phyloP scores from a whole-genome alignment of 441 rosid species.

The Brassica balearica region DNA sequence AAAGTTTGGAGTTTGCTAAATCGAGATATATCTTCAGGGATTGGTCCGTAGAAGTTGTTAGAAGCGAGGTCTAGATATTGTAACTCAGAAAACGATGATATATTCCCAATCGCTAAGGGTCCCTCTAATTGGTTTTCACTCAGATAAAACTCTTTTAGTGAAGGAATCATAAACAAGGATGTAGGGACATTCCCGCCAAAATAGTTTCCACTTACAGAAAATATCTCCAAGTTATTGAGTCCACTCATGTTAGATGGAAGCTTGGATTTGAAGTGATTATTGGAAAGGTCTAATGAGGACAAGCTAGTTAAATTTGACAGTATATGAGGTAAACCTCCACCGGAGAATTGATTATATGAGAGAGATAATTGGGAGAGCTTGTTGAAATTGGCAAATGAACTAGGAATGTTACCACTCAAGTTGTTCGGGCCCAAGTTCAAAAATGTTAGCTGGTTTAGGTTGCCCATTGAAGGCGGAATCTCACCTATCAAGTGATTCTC shows the following conservation, averaged over 20 bases:
- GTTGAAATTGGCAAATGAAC: background rate
- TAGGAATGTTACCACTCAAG: constrained; percentile 6
- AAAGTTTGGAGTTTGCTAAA: background rate
- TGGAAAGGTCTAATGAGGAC: background rate
- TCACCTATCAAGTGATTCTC: background rate
- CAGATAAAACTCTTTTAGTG: background rate
- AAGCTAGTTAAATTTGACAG: background rate
- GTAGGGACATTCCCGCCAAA: background rate
- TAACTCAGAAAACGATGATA: background rate
- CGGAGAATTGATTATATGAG: background rate
- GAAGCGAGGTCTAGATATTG: background rate
- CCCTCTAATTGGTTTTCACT: background rate
- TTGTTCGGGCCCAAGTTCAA: background rate
- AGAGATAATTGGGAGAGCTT: background rate
- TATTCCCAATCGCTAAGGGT: constrained; percentile 12
- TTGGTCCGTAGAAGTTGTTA: background rate
- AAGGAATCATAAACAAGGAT: constrained; percentile 9
- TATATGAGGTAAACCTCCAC: background rate
- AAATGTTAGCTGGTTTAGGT: constrained; percentile 1
- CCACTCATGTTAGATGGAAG: background rate
- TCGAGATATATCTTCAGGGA: background rate
- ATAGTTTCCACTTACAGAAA: background rate
- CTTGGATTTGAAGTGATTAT: background rate
- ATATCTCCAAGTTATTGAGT: background rate
- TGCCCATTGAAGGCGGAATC: constrained; percentile 4